phyloP scores from a whole-genome alignment of 2,329 filamentous ascomycete genomes.

The Pleoardoris graminearum region DNA sequence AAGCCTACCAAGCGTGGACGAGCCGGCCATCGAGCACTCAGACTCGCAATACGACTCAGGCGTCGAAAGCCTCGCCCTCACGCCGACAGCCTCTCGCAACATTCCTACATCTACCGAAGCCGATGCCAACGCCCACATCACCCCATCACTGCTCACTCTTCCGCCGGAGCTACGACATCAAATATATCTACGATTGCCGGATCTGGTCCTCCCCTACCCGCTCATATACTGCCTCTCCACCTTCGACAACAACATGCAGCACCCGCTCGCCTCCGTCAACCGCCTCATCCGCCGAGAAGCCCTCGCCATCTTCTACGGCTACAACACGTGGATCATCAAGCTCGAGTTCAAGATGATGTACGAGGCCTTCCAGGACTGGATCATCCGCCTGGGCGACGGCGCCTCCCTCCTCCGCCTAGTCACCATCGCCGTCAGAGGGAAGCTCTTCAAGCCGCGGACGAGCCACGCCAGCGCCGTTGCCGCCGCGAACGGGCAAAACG shows the following conservation, averaged over 20 bases:
- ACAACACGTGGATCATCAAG: constrained; percentile 47
- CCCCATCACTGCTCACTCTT: constrained; percentile 41
- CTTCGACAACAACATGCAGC: constrained; percentile 42
- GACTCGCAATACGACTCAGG: constrained; percentile 26
- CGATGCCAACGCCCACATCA: constrained; percentile 18
- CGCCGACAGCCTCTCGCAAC: constrained; percentile 25
- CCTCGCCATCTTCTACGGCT: constrained; percentile 46
- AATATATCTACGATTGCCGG: constrained; percentile 43
- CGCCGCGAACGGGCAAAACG: neutral
- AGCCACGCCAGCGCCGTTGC: constrained; percentile 20
- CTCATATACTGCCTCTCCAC: constrained; percentile 49
- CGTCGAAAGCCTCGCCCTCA: constrained; percentile 34
- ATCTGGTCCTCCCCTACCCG: constrained; percentile 40
- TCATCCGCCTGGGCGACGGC: constrained; percentile 39
- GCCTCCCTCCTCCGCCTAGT: constrained; percentile 38
- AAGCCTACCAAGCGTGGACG: constrained; percentile 24
- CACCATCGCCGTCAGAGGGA: constrained; percentile 38
- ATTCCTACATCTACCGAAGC: constrained; percentile 8
- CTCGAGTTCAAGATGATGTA: constrained; percentile 47
- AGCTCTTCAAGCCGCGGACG: constrained; percentile 39
- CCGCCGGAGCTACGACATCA: constrained; percentile 44
- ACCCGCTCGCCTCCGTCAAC: constrained; percentile 42
- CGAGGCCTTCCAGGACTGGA: constrained; percentile 46
- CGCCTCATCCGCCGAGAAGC: constrained; percentile 42
- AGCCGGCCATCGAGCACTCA: constrained; percentile 21